phyloP scores from a whole-genome alignment of 208 protist genomes.

The Vickermania ingenoplastis region DNA sequence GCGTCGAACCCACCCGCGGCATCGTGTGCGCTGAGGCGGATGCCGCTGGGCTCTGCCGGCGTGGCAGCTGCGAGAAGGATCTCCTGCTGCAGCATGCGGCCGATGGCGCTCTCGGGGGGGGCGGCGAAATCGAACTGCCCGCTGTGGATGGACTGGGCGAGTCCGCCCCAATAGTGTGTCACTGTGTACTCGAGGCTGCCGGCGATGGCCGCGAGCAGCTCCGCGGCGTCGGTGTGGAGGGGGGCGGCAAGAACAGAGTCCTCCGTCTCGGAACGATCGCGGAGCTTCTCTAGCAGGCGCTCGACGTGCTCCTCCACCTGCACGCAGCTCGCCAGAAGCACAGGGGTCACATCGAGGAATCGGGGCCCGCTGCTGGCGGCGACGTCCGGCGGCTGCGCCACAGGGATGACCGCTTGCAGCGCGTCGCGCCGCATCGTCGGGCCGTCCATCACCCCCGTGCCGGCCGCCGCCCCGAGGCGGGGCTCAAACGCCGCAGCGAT shows the following conservation, averaged over 20 bases:
- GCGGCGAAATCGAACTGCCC: constrained; percentile 61
- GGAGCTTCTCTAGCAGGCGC: constrained; percentile 52
- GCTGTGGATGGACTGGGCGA: constrained; percentile 51
- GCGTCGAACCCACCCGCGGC: not conserved
- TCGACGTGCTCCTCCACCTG: constrained; percentile 52
- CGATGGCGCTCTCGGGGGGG: constrained; percentile 18
- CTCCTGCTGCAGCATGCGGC: constrained; percentile 23
- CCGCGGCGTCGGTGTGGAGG: constrained; percentile 43
- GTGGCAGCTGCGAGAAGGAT: not conserved
- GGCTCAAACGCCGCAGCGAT: not conserved
- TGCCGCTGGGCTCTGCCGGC: not conserved
- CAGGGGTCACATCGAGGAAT: constrained; percentile 38
- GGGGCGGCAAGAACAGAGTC: constrained; percentile 31
- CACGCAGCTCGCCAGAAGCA: constrained; percentile 58
- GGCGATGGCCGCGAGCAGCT: constrained; percentile 43
- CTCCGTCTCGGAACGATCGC: constrained; percentile 39
- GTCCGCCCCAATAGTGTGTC: constrained; percentile 78
- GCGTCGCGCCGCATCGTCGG: constrained; percentile 4
- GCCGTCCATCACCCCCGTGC: not conserved
- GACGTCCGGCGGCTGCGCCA: constrained; percentile 37
- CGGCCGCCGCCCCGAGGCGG: not conserved
- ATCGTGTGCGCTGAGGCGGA: not conserved
- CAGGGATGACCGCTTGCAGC: constrained; percentile 54
- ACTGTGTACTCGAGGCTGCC: constrained; percentile 59
- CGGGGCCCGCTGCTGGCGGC: constrained; percentile 51